Percentiles rank a stretch among this genome's conserved stretches.
Evolutionary conservation across 2,329 filamentous ascomycete species (phyloP).

Genomic region (Phyllosticta citrichinensis): DNA sequence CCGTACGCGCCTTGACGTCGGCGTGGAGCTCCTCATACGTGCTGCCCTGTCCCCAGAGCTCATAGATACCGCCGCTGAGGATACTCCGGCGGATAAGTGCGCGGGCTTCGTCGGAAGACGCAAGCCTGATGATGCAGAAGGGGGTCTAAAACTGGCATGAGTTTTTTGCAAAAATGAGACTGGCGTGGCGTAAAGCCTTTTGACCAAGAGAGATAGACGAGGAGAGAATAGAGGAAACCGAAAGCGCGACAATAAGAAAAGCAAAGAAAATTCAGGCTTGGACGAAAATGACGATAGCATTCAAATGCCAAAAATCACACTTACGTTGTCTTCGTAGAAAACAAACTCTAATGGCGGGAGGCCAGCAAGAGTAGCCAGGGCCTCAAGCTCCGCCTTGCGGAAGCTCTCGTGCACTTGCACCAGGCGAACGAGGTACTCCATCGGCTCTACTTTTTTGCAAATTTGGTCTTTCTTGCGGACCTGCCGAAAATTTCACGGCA

Average conservation of each 20-base stretch:
- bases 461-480: neutral
- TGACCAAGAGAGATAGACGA: neutral
- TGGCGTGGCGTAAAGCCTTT: neutral
- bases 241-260: slow-evolving; percentile 4
- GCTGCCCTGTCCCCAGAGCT: slow-evolving; percentile 71
- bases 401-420: slow-evolving; percentile 88
- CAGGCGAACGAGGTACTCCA: slow-evolving; percentile 80
- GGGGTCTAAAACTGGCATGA: slow-evolving; percentile 54
- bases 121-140: slow-evolving; percentile 66
- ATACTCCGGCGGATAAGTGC: slow-evolving; percentile 66
- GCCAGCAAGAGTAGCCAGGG: slow-evolving; percentile 60
- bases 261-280: slow-evolving; percentile 6
- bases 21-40: slow-evolving; percentile 60
- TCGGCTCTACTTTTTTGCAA: neutral
- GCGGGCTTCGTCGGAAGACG: slow-evolving; percentile 53
- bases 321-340: slow-evolving; percentile 64
- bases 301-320: slow-evolving; percentile 22
- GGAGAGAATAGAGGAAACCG: neutral
- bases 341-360: slow-evolving; percentile 58
- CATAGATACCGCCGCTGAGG: slow-evolving; percentile 72
- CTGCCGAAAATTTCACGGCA: neutral
- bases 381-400: slow-evolving; percentile 70
- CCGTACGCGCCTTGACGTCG: slow-evolving; percentile 49
- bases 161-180: neutral
- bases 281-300: slow-evolving; percentile 1